These are phyloP conservation scores for Gossypium herbaceum DNA, from an alignment of 345 rosid species.

Conservation along the genomic window DNA sequence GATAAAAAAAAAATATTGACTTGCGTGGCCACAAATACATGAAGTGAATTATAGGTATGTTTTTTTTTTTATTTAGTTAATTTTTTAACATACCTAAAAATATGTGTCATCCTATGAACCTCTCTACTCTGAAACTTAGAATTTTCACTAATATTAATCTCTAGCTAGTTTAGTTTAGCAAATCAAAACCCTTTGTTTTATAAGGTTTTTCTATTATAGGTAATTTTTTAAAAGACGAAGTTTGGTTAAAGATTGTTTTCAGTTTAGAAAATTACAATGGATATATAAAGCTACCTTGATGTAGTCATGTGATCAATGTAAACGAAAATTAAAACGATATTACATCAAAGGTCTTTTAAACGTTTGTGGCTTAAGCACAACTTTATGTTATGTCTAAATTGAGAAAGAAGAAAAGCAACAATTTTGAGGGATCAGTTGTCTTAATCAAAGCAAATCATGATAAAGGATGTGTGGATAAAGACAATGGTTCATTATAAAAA, in stretches of 20 bases:
- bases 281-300: not conserved
- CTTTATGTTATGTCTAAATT: not conserved
- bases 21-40: too few relatives aligned
- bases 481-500: not conserved
- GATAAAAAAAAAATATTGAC: too few relatives aligned
- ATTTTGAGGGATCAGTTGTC: not conserved
- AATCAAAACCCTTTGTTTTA: not conserved
- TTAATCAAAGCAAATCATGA: conserved; percentile 8
- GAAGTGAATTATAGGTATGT: too few relatives aligned
- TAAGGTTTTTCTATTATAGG: too few relatives aligned
- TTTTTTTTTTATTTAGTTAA: too few relatives aligned
- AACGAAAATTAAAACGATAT: not conserved
- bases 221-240: not conserved
- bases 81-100: too few relatives aligned
- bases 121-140: too few relatives aligned
- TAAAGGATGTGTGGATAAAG: not conserved
- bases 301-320: not conserved
- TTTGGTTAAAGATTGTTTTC: not conserved
- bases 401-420: not conserved
- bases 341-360: not conserved
- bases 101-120: too few relatives aligned
- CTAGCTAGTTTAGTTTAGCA: not conserved
- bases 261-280: not conserved
- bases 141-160: too few relatives aligned
- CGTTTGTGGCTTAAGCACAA: not conserved